Percentiles rank a stretch among this genome's conserved stretches.
phyloP scores from a whole-genome alignment of 306 rosid species.

The Citrullus amarus region DNA sequence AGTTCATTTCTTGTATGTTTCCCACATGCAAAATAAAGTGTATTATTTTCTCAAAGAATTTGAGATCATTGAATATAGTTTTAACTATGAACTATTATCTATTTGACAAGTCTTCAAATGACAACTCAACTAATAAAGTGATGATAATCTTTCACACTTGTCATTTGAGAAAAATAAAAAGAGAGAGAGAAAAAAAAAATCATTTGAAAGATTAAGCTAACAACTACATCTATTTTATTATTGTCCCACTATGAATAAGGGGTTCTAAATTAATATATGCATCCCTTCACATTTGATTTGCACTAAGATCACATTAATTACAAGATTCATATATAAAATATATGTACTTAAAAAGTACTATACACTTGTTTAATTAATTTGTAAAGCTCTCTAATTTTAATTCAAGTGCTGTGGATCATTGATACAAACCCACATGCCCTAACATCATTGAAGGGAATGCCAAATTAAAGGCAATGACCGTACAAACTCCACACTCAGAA shows the following conservation, averaged over 20 bases:
- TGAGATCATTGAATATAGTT: too few relatives aligned
- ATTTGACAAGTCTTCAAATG: not conserved
- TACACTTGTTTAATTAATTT: not conserved
- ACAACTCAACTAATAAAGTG: not conserved
- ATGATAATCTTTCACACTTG: not conserved
- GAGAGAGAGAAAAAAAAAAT: not conserved
- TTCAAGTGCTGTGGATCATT: constrained; percentile 1
- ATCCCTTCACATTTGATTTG: not conserved
- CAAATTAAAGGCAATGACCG: not conserved
- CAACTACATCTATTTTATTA: not conserved
- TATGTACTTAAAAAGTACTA: not conserved
- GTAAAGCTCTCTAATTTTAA: not conserved
- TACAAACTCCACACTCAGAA: not conserved
- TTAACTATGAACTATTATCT: too few relatives aligned
- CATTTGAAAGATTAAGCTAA: not conserved
- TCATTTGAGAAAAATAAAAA: not conserved
- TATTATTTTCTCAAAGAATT: too few relatives aligned
- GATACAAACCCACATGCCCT: not conserved
- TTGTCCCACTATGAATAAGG: not conserved
- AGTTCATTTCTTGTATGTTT: too few relatives aligned
- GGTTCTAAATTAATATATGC: not conserved
- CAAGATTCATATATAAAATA: not conserved
- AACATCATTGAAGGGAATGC: not conserved
- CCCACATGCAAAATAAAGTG: too few relatives aligned
- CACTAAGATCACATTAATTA: not conserved